phyloP scores from a whole-genome alignment of 2,329 filamentous ascomycete species.

The Aspergillus puulaauensis region DNA sequence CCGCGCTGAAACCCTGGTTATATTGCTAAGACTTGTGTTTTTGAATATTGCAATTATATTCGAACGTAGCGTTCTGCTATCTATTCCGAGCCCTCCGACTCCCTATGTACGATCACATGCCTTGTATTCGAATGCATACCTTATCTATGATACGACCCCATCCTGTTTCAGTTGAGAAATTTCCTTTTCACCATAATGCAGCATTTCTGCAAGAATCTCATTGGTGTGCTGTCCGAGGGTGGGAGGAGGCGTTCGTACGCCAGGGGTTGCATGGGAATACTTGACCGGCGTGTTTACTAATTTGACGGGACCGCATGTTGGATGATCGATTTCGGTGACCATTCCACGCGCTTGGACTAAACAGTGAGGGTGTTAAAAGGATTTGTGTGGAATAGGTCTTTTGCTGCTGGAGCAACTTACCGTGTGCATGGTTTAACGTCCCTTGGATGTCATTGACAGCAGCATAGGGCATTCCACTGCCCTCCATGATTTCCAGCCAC shows the following conservation, averaged over 20 bases:
- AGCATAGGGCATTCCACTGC: conserved; percentile 90
- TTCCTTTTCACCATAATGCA: conserved; percentile 60
- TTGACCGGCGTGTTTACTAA: conserved; percentile 94
- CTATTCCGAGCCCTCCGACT: background rate
- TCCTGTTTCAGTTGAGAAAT: conserved; percentile 63
- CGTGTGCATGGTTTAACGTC: conserved; percentile 81
- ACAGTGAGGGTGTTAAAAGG: background rate
- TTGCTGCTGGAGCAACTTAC: conserved; percentile 44
- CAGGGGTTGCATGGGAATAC: conserved; percentile 78
- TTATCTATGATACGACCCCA: conserved; percentile 61
- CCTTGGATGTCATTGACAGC: conserved; percentile 90
- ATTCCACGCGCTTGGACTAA: conserved; percentile 73
- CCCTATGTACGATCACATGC: background rate
- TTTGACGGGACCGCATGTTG: conserved; percentile 78
- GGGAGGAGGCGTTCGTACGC: conserved; percentile 75
- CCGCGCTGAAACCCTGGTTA: background rate
- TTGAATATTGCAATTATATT: background rate
- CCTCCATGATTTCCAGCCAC: conserved; percentile 84
- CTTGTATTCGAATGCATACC: background rate
- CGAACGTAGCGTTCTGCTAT: background rate
- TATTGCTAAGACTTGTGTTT: background rate
- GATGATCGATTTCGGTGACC: conserved; percentile 85
- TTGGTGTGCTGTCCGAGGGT: conserved; percentile 84
- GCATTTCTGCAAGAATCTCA: conserved; percentile 66
- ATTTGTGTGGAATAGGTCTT: background rate